Percentiles rank a stretch among this genome's conserved stretches.
phyloP scores from a whole-genome alignment of 345 rosid species.

The Hibiscus tridactylites region DNA sequence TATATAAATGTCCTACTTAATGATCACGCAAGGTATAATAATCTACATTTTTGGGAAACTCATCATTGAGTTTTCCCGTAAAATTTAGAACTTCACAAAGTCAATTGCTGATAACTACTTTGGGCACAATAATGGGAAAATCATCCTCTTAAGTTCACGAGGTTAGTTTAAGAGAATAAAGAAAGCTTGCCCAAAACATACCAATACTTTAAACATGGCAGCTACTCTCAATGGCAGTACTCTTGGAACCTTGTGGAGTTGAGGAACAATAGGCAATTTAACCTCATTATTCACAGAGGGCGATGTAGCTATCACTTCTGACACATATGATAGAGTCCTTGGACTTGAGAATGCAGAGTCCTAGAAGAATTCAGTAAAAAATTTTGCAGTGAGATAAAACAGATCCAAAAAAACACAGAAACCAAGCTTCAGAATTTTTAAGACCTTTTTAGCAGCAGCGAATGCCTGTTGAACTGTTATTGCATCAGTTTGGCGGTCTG shows the following conservation, averaged over 20 bases:
- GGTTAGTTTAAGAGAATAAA: background rate
- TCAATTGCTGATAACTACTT: background rate
- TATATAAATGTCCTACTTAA: background rate
- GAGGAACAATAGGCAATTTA: constrained; percentile 62
- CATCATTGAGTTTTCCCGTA: background rate
- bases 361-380: constrained; percentile 30
- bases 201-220: constrained; percentile 83
- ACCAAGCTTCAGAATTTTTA: background rate
- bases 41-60: background rate
- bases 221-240: constrained; percentile 75
- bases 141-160: background rate
- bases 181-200: constrained; percentile 27
- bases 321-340: constrained; percentile 48
- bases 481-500: constrained; percentile 74
- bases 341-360: constrained; percentile 44
- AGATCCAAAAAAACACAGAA: background rate
- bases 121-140: background rate
- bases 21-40: background rate
- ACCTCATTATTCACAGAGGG: constrained; percentile 34
- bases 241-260: constrained; percentile 51
- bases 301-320: constrained; percentile 65
- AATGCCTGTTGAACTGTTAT: constrained; percentile 86
- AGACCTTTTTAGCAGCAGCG: constrained; percentile 59
- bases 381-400: constrained; percentile 1
- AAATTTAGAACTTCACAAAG: background rate